Evolutionary conservation across 1,139 yeast genomes (phyloP), one percentile per base, ranked within the genome.

Genomic region (Pichia sp.): DNA sequence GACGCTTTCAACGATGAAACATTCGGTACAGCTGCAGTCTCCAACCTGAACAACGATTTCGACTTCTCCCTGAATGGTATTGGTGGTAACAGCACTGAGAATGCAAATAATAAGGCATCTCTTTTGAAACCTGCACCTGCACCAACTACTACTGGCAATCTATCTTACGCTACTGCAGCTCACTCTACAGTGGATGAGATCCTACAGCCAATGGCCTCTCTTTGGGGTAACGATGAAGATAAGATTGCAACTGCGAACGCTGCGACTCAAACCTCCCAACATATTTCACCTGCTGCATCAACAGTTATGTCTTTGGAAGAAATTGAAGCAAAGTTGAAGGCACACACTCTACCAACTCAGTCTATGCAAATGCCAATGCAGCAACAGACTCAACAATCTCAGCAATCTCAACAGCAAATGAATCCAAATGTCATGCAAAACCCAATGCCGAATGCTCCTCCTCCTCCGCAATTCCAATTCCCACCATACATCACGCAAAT

Each of bases 1-100:
- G 96, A 87, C 56, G 87, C 79, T 36, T 67, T 85, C 51, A 88
- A 88, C 55, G 83, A 78, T 44, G 94, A 85, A 53, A 88, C 97
- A 1, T 88, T 88, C 63, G 96, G 96, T 31, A 69, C 64, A 32
- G 67, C 62, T 37, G 63, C 69, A 8, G 30, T 34, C 13, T 69
- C 59, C 22, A 62, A 67, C 7, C 60, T 80, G 32, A 81, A 86
- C 34, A 73, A 76, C 42, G 91, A 85, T 53, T 86, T 84, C 55
- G 77, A 78, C 57, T 86, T 87, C 58, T 84, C 69, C 10, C 60
- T 67, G 11, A 55, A 58, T 11, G 42, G 37, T n/a, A 6, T 27
- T 4, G 22, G 21, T 16, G 21, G n/a, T 9, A 13, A 21, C 9
- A 31, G 29, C 16, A 17, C 21, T 8, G 36, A 34, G 13, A 27